Conservation (phyloP, 1,284 basidiomycete genomes). For the Trichosporon faecale region DNA sequence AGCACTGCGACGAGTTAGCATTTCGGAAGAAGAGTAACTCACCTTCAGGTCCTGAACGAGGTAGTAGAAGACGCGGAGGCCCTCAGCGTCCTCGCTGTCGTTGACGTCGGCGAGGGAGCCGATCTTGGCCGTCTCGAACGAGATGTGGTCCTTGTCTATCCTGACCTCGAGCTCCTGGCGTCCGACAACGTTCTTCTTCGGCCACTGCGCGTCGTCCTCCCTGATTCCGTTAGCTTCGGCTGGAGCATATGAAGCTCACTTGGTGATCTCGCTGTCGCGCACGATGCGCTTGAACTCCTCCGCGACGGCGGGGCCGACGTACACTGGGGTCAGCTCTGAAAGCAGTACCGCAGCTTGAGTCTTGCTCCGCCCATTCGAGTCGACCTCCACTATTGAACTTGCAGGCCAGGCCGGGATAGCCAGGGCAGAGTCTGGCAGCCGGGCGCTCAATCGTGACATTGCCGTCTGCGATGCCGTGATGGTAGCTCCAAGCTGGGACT, state of each 20-base stretch:
- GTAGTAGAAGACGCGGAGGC: constrained; percentile 97
- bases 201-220: constrained; percentile 98
- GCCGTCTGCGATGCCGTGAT: too few relatives aligned
- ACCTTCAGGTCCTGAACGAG: constrained; percentile 89
- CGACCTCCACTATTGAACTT: too few relatives aligned
- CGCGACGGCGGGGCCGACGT: constrained; percentile 83
- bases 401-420: too few relatives aligned
- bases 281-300: constrained; percentile 93
- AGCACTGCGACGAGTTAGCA: constrained; percentile 58
- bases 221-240: constrained; percentile 54
- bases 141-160: constrained; percentile 91
- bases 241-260: constrained; percentile 58
- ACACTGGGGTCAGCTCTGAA: constrained; percentile 63
- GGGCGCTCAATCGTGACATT: too few relatives aligned
- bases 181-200: constrained; percentile 96
- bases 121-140: constrained; percentile 99
- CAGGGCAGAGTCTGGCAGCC: too few relatives aligned
- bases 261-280: constrained; percentile 91
- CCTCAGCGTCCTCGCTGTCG: constrained; percentile 95
- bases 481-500: too few relatives aligned
- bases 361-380: too few relatives aligned
- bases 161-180: constrained; percentile 96
- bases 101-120: constrained; percentile 94
- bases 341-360: too few relatives aligned
- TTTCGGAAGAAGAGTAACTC: too few relatives aligned